Conservation (phyloP, 2,329 filamentous ascomycete species). For the Cladosporium sp. region DNA sequence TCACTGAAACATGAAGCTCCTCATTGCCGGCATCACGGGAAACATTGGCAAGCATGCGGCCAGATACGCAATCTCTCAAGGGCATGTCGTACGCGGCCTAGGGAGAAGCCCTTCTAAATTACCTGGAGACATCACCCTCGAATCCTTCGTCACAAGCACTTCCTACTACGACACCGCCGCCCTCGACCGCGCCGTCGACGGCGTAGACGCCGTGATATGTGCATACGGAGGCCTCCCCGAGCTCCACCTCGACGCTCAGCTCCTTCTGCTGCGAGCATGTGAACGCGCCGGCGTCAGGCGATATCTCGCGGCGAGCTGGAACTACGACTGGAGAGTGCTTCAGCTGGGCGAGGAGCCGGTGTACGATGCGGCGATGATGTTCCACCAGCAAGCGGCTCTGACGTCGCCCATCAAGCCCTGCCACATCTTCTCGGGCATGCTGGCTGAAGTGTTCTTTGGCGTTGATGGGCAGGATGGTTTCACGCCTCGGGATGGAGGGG, state of each 20-base stretch:
- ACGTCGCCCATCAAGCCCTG: slow-evolving; percentile 13
- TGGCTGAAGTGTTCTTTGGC: slow-evolving; percentile 14
- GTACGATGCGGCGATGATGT: slow-evolving; percentile 12
- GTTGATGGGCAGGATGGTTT: slow-evolving; percentile 2
- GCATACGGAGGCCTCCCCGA: slow-evolving; percentile 14
- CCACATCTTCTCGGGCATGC: slow-evolving; percentile 15
- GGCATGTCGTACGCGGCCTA: slow-evolving; percentile 26
- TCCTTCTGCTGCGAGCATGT: slow-evolving; percentile 13
- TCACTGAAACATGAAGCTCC: slow-evolving; percentile 6
- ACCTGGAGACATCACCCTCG: slow-evolving; percentile 27
- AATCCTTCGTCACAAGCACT: slow-evolving; percentile 13
- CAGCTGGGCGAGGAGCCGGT: slow-evolving; percentile 10
- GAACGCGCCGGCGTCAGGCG: slow-evolving; percentile 13
- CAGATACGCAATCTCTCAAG: slow-evolving; percentile 31
- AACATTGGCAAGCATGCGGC: slow-evolving; percentile 15
- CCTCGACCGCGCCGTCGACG: slow-evolving; percentile 11
- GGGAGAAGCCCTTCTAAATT: slow-evolving; percentile 50
- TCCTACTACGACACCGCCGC: slow-evolving; percentile 13
- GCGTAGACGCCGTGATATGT: slow-evolving; percentile 14
- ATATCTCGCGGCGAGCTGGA: slow-evolving; percentile 13
- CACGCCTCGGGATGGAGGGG: not conserved
- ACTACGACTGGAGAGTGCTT: slow-evolving; percentile 14
- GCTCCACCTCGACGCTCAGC: slow-evolving; percentile 14
- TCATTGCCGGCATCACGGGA: slow-evolving; percentile 14
- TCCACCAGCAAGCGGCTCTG: slow-evolving; percentile 9